A percentile compares a stretch with the other conserved stretches of the same genome.
phyloP scores from a whole-genome alignment of 2,329 filamentous ascomycete genomes.

The Hypoxylon sp. region DNA sequence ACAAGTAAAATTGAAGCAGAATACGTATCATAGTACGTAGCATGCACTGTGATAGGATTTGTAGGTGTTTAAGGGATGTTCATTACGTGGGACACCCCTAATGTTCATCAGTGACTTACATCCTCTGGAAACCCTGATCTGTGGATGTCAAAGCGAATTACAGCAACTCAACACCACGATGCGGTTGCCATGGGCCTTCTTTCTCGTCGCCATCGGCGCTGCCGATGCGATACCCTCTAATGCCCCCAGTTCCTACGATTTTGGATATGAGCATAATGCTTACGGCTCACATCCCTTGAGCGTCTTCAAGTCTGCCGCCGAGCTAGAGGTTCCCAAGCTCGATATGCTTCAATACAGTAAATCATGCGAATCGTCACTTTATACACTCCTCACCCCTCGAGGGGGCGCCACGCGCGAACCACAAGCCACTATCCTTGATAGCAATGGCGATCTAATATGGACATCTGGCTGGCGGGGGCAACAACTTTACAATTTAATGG shows the following conservation, averaged over 20 bases:
- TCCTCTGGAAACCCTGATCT: slow-evolving; percentile 12
- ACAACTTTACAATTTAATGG: slow-evolving; percentile 61
- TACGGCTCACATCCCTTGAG: slow-evolving; percentile 56
- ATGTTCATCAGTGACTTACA: slow-evolving; percentile 19
- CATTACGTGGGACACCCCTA: slow-evolving; percentile 25
- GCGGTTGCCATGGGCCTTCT: slow-evolving; percentile 27
- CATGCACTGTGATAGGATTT: slow-evolving; percentile 19
- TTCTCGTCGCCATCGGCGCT: slow-evolving; percentile 22
- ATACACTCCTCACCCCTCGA: slow-evolving; percentile 59
- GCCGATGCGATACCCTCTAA: slow-evolving; percentile 27
- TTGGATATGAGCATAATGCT: slow-evolving; percentile 53
- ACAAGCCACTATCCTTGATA: slow-evolving; percentile 62
- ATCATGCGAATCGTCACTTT: slow-evolving; percentile 58
- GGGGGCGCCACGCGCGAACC: slow-evolving; percentile 55
- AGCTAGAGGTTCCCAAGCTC: slow-evolving; percentile 55
- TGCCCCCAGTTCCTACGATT: slow-evolving; percentile 37
- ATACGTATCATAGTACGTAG: slow-evolving; percentile 29
- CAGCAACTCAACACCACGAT: slow-evolving; percentile 23
- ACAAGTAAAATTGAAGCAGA: slow-evolving; percentile 17
- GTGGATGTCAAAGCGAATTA: slow-evolving; percentile 1
- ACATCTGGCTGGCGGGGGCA: slow-evolving; percentile 55
- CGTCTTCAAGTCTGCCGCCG: slow-evolving; percentile 53
- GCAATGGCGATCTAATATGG: slow-evolving; percentile 62
- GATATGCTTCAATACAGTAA: slow-evolving; percentile 51
- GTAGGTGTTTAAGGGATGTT: slow-evolving; percentile 12